Base-by-base conservation (phyloP, 306 rosid species). In the Medicago arabica region DNA sequence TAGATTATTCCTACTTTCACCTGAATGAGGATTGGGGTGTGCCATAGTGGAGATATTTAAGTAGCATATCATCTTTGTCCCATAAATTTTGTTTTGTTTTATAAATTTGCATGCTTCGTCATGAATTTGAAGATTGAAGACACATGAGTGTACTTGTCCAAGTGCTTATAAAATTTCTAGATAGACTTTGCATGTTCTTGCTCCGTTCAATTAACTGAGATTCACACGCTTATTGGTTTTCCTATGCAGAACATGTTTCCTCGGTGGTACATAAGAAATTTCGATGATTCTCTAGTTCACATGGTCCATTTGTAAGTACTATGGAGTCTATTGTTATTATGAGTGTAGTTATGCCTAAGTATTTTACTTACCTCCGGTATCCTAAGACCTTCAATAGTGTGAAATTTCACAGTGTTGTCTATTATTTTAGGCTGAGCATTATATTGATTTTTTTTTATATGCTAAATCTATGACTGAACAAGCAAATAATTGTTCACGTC, bases 201-300 rank as follows among this genome's bases (percentile, higher is more conserved):
- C 16, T 40, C 68, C 69, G 16, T 49, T 21, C 47, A 76, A 63
- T 78, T 59, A 15, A 59, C 65, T 72, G 44, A 63, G 67, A 34
- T 58, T 71, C 41, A 40, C 69, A 46, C 62, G 50, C 79, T 59
- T 66, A 38, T 47, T 69, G 66, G 67, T 85, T 77, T 67, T 66
- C 53, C 61, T 78, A 25, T 88, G 71, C 87, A 92, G 97, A 88
- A 76, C 81, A 86, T 87, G 89, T 89, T 88, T n/a, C 96, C 97
- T 65, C 93, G 96, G 50, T 92, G 97, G 97, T 92, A 89, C 85
- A 82, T 92, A 64, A 83, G 88, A 81, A 92, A 92, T 80, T 92
- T 85, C 65, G 87, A 84, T 50, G 90, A 86, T 60, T 38, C 16
- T 34, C 84, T 81, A 82, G 90, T 86, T 77, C 69, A 49, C 31